Evolutionary conservation across 495 filamentous ascomycete species (phyloP), one percentile per base, ranked within the genome.

Genomic region (Hyphodiscus hymeniophilus): DNA sequence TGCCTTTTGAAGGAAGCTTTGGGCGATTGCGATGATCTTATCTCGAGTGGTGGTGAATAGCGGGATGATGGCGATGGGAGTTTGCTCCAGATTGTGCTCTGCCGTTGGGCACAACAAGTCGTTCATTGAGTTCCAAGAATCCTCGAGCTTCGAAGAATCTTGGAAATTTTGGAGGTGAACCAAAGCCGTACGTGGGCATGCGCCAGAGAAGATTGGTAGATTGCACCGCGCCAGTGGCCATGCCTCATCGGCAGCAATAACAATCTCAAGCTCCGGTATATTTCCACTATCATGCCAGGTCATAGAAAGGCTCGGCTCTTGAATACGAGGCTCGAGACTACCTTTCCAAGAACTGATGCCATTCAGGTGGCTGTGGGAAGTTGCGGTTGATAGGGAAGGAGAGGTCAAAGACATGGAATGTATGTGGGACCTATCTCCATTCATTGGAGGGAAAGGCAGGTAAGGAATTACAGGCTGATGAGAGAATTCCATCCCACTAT

Each of bases 141-240:
- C 63, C 26, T 76, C 74, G 32, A 77, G 68, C 43, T 69, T 74
- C 41, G 74, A 80, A 49, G 66, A 77, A 36, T 73, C 64, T 51
- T 80, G 76, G 16, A 83, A 56, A 33, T 69, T 68, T 52, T 81
- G 75, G 4, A 82, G 64, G 51, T 81, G 76, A 36, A 76, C 59
- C 22, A 71, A 72, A 15, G 76, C 75, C 10, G 79, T 80, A 15
- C 67, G 68, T 2, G 73, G 76, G 48, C 78, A 81, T 7, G 64
- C 61, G 41, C 60, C 67, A 2, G 75, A 73, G 36, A 66, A 70
- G 46, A 69, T 57, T 5, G 67, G 65, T 3, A 67, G 71, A 43
- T 73, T 78, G 63, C 78, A 81, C 8, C 75, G 67, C 31, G 76
- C 78, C 21, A 75, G 52, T 33, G 71, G 71, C 79, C 78, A 83